Percentiles rank a stretch among this genome's conserved stretches.
Conservation (phyloP, 257 asterid species). For the Gentiana dahurica region DNA sequence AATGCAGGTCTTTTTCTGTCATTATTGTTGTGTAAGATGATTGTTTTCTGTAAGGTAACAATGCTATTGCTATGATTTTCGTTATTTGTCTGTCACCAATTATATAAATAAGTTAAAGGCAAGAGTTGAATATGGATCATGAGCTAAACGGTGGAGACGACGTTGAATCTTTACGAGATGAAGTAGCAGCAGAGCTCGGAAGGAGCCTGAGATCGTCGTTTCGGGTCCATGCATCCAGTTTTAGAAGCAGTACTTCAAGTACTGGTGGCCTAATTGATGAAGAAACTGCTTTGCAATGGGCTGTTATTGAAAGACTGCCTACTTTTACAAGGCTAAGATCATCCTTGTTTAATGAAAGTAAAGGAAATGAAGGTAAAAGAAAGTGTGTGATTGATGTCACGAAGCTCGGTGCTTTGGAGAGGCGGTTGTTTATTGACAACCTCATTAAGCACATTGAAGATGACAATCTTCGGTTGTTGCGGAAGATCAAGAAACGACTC, state of each 20-base stretch:
- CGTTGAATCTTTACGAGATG: slow-evolving; percentile 17
- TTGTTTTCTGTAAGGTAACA: too few relatives aligned
- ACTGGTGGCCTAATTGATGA: slow-evolving; percentile 11
- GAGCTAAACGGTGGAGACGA: slow-evolving; percentile 15
- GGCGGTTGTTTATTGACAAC: slow-evolving; percentile 25
- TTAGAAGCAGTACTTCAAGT: neutral
- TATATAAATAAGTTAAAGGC: too few relatives aligned
- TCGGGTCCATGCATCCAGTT: slow-evolving; percentile 1
- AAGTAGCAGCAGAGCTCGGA: slow-evolving; percentile 8
- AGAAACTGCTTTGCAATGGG: slow-evolving; percentile 31
- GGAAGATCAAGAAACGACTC: slow-evolving; percentile 22
- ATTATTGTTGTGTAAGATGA: too few relatives aligned
- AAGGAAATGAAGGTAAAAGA: slow-evolving; percentile 9
- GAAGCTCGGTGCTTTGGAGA: slow-evolving; percentile 24
- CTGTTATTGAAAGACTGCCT: slow-evolving; percentile 35
- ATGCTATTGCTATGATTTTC: too few relatives aligned
- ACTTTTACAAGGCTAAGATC: slow-evolving; percentile 22
- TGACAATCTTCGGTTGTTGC: slow-evolving; percentile 29
- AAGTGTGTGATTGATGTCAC: slow-evolving; percentile 27
- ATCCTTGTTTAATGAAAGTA: slow-evolving; percentile 16
- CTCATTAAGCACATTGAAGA: slow-evolving; percentile 22
- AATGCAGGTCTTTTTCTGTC: too few relatives aligned
- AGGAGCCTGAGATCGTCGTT: slow-evolving; percentile 9
- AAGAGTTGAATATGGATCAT: neutral
- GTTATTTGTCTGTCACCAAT: too few relatives aligned